Percentiles rank a stretch among this genome's conserved stretches.
Conservation (phyloP, 164 flowering plant genomes). For the Cinnamomum chago region DNA sequence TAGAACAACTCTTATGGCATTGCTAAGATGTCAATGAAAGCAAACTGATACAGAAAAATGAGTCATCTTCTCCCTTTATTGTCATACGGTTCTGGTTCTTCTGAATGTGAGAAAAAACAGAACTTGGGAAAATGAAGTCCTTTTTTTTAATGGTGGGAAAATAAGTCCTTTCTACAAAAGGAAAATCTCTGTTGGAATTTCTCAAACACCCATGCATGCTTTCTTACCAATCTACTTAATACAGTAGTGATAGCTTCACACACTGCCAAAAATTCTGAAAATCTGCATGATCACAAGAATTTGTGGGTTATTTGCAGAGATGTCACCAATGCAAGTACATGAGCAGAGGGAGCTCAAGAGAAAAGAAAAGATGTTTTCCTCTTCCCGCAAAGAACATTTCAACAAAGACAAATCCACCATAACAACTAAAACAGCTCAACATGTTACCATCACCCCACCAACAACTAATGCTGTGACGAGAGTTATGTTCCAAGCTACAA, state of each 20-base stretch:
- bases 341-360: conserved; percentile 22
- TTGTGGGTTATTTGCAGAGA: conserved; percentile 27
- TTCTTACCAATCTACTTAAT: conserved; percentile 18
- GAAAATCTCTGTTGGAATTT: background rate
- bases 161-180: background rate
- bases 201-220: background rate
- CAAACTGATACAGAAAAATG: background rate
- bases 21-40: background rate
- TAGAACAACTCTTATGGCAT: background rate
- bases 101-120: background rate
- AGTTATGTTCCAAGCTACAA: conserved; percentile 9
- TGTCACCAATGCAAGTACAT: conserved; percentile 20
- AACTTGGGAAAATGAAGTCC: too few species aligned
- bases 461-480: conserved; percentile 16
- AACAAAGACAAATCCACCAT: conserved; percentile 13
- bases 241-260: conserved; percentile 24
- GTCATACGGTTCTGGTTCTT: background rate
- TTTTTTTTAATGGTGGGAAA: background rate
- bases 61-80: background rate
- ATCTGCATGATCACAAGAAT: conserved; percentile 15
- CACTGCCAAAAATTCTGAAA: conserved; percentile 16
- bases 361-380: conserved; percentile 26
- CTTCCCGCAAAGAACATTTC: conserved; percentile 37
- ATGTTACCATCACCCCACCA: conserved; percentile 10
- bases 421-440: conserved; percentile 6